Evolutionary conservation across 164 flowering plant genomes (phyloP), one percentile per base, ranked within the genome.

Genomic region (Aristolochia fimbriata): DNA sequence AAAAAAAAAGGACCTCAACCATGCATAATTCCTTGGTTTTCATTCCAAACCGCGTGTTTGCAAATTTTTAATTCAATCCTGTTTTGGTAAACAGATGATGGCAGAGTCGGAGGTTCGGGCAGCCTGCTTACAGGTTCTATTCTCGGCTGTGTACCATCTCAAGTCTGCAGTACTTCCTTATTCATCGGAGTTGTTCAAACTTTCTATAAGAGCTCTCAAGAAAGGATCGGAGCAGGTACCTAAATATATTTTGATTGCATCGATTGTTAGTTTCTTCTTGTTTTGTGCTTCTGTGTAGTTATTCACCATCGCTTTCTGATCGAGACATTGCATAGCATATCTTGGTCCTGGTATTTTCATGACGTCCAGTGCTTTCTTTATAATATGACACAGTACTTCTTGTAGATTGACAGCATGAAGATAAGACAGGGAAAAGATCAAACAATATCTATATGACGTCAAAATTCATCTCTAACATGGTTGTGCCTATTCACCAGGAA

Each of bases 71-170:
- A 25, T 49, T n/a, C 37, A 19, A 22, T 41, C 47, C 19, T 61
- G 4, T 54, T 47, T 46, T 30, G 27, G 30, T 22, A 15, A 10
- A n/a, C 82, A 90, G 92, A 73, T 24, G 47, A 68, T 74, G 27
- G 43, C 8, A 22, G 66, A 79, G 0, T 55, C 78, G n/a, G 86
- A 82, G 55, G 64, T 87, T 21, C 79, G 88, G 77, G 83, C 91
- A 47, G 95, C 95, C 50, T 87, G 88, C 66, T 60, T 85, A 45
- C 95, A 85, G 74, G 83, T 90, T 70, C 64, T 90, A 23, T 87
- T 90, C 71, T 81, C 97, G 47, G 78, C 86, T 54, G 95, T 83
- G 16, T 90, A 77, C 73, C 92, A 90, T 71, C 77, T 90, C 67
- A 85, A 84, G 65, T 76, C 80, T 31, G 73, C 69, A 21, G 66